Evolutionary conservation across 2,329 filamentous ascomycete genomes (phyloP), one percentile per base, ranked within the genome.

Genomic region (Penicillium sp.): DNA sequence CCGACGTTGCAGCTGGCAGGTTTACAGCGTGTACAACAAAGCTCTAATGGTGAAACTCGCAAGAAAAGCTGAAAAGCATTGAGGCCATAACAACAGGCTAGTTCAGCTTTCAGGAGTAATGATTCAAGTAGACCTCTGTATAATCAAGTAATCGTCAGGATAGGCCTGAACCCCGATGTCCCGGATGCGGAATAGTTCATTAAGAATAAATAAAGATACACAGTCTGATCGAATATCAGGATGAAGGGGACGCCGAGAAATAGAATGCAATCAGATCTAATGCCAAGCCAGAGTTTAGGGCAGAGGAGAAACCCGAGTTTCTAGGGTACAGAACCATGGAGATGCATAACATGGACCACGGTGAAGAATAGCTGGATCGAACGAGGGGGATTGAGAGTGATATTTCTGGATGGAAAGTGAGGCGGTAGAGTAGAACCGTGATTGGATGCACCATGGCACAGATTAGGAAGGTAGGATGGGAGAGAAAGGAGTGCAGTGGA

Each of bases 121-220:
- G n/a, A 5, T 9, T 7, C 21, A 3, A 29, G 24, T 8, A 47
- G 8, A 31, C 3, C 3, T 29, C 26, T 11, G 5, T 13, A 16
- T 19, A 4, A 29, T 37, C 10, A 5, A 37, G 11, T 3, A 37
- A n/a, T 31, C 19, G n/a, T 13, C 16, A 11, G 21, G 10, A 27
- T 6, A n/a, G 16, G 35, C 24, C 24, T 3, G 21, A 43, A 31
- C 14, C 9, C 8, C 48, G 21, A 33, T 24, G 13, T 31, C 39
- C 44, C 31, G 31, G 27, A 52, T 54, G 21, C 26, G 24, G 31
- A 19, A 22, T 39, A 37, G 27, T 57, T 22, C n/a, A 52, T 52
- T 52, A 44, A 52, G 29, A 33, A 59, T 57, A 58, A 41, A 14
- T 63, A 63, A 45, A 52, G 61, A 56, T 49, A 58, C 24, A 39